phyloP scores from a whole-genome alignment of 345 rosid genomes.

The Aethionema arabicum region DNA sequence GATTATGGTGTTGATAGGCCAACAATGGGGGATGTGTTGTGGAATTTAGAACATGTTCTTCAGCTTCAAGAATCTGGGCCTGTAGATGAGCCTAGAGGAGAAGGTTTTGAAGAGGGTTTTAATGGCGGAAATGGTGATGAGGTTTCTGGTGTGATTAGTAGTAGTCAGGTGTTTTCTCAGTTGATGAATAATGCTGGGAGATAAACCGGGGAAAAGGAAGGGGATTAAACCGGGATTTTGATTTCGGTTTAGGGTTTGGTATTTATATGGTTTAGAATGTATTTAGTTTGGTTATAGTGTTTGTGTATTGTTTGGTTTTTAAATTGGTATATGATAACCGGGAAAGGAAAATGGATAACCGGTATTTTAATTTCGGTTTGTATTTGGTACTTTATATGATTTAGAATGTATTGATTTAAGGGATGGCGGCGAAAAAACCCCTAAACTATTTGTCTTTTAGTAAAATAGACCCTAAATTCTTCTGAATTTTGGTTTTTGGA shows the following conservation, averaged over 20 bases:
- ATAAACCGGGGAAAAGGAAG: conserved; percentile 30
- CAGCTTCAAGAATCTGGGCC: conserved; percentile 77
- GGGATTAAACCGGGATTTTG: conserved; percentile 28
- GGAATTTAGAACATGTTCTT: conserved; percentile 82
- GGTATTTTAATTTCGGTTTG: conserved; percentile 26
- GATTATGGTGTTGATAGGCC: conserved; percentile 97
- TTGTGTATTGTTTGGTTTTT: no score
- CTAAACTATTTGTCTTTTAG: no score
- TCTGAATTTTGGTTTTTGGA: no score
- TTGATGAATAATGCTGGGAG: conserved; percentile 82
- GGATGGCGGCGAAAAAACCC: no score
- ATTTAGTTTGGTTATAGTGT: no score
- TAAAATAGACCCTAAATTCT: no score
- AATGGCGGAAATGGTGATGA: conserved; percentile 39
- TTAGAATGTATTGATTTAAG: neutral
- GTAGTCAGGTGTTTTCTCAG: conserved; percentile 82
- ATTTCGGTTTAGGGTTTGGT: conserved; percentile 29
- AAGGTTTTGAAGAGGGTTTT: neutral
- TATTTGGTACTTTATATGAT: conserved; percentile 26
- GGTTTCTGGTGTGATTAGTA: conserved; percentile 55
- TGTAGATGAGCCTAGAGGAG: conserved; percentile 36
- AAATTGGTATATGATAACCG: conserved; percentile 13
- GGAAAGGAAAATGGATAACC: conserved; percentile 23
- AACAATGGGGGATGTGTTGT: conserved; percentile 83
- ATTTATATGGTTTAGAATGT: conserved; percentile 9